phyloP scores from a whole-genome alignment of 2,329 filamentous ascomycete species.

The Lomentospora prolificans region DNA sequence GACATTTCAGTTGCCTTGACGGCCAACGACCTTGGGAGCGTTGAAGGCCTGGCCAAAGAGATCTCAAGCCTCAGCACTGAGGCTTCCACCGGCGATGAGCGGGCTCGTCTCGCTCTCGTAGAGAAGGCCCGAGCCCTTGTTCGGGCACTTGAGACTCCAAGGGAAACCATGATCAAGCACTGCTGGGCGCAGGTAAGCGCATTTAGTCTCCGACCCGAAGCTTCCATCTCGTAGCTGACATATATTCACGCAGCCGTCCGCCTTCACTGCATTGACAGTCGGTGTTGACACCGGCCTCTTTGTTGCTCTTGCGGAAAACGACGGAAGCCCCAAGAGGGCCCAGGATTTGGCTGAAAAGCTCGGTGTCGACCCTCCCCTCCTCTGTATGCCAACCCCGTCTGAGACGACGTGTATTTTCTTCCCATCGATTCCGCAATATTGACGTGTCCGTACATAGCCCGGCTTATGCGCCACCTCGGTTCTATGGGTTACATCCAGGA shows the following conservation, averaged over 20 bases:
- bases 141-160: slow-evolving; percentile 31
- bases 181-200: slow-evolving; percentile 30
- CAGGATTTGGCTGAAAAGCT: slow-evolving; percentile 20
- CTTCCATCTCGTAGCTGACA: not conserved
- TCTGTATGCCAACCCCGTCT: slow-evolving; percentile 15
- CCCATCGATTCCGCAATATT: not conserved
- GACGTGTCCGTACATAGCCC: slow-evolving; percentile 11
- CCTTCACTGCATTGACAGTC: slow-evolving; percentile 17
- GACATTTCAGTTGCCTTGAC: slow-evolving; percentile 13
- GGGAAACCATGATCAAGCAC: slow-evolving; percentile 37
- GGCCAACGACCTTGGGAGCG: slow-evolving; percentile 12
- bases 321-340: slow-evolving; percentile 20
- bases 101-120: slow-evolving; percentile 19
- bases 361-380: slow-evolving; percentile 17
- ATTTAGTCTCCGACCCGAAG: not conserved
- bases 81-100: slow-evolving; percentile 9
- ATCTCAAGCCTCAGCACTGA: slow-evolving; percentile 3
- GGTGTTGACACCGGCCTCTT: slow-evolving; percentile 27
- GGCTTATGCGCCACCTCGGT: slow-evolving; percentile 26
- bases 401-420: not conserved
- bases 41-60: slow-evolving; percentile 10
- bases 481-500: slow-evolving; percentile 30
- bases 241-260: slow-evolving; percentile 13
- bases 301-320: slow-evolving; percentile 20
- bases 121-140: slow-evolving; percentile 16